Evolutionary conservation across 2,329 filamentous ascomycete genomes (phyloP).

Genomic region (Arthrobotrys sinensis): DNA sequence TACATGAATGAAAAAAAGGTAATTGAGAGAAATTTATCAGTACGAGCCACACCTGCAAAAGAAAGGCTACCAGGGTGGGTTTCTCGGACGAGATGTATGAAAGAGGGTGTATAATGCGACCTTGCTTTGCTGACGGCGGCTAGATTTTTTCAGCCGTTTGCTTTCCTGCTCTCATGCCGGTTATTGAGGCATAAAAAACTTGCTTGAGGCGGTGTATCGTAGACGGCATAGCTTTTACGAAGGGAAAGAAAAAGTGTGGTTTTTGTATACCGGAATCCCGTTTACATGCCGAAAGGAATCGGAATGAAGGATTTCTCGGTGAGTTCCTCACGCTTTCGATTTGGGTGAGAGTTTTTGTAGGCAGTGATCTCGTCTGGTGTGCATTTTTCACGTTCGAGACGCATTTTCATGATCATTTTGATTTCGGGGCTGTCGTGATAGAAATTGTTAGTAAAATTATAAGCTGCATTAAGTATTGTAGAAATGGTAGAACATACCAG

Average conservation of each 20-base stretch:
- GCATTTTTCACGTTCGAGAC: constrained; percentile 68
- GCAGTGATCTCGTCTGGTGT: constrained; percentile 23
- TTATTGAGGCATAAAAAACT: constrained; percentile 19
- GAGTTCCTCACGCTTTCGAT: constrained; percentile 16
- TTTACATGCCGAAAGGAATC: constrained; percentile 28
- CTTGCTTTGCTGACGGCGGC: neutral
- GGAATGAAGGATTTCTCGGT: constrained; percentile 23
- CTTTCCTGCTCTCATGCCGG: neutral
- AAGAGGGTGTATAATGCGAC: constrained; percentile 13
- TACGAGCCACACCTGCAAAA: neutral
- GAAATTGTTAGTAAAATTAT: neutral
- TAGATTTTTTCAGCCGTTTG: neutral
- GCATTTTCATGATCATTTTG: constrained; percentile 73
- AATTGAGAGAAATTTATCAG: neutral
- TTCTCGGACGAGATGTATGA: neutral
- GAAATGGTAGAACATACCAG: constrained; percentile 64
- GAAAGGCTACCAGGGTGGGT: neutral
- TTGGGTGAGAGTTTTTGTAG: constrained; percentile 25
- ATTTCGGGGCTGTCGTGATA: constrained; percentile 70
- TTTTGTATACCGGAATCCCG: neutral
- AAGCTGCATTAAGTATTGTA: no score
- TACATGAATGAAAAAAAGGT: neutral
- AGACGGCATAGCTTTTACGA: neutral
- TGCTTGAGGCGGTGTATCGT: neutral
- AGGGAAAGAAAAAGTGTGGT: no score